Base-by-base conservation (phyloP, 805 yeast genomes). In the Yamadazyma philogaea region DNA sequence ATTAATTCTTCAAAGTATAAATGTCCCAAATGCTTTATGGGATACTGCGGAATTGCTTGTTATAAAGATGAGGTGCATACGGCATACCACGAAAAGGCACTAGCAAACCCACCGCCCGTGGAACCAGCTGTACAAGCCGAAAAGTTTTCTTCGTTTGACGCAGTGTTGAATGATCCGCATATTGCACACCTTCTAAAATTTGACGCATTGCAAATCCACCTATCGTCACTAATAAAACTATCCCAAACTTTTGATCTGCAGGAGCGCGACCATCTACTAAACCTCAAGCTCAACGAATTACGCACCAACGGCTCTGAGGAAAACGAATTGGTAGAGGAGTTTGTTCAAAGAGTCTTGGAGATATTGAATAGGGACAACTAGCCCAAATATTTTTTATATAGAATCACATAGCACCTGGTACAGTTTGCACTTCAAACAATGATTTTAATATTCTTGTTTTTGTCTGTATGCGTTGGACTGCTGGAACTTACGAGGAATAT, bases 311-410 rank as follows among this genome's bases (percentile, higher is more conserved):
- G 95, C 0, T 42, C 68, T 0, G 87, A 86, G 50, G 77, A 76
- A 38, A 87, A 87, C 54, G 78, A 68, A 47, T 60, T 81, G 18
- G 79, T 87, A 3, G 90, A 85, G 56, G 91, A 84, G 50, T 84
- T 86, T 59, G 77, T 81, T 12, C 57, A 56, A 34, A 50, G 74
- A 28, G 63, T 77, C 4, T 47, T 74, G 27, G 21, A 24, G 8
- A 24, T 24, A 4, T 24, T 24, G 12, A 24, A 7, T n/a, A n/a
- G 12, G 10, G 28, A 24, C 10, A 5, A 4, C 28, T 24, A 24
- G 28, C 8, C 10, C 28, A 24, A 5, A 4, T 5, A 5, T 24
- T 5, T 24, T 7, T 24, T 24, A 24, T 24, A 24, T 11, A 24
- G 12, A 11, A 24, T 7, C 3, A 24, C 28, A 24, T n/a, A n/a